Evolutionary conservation across 768 basidiomycete genomes (phyloP), one percentile per base, ranked within the genome.

Genomic region (Cyclocybe aegerita): DNA sequence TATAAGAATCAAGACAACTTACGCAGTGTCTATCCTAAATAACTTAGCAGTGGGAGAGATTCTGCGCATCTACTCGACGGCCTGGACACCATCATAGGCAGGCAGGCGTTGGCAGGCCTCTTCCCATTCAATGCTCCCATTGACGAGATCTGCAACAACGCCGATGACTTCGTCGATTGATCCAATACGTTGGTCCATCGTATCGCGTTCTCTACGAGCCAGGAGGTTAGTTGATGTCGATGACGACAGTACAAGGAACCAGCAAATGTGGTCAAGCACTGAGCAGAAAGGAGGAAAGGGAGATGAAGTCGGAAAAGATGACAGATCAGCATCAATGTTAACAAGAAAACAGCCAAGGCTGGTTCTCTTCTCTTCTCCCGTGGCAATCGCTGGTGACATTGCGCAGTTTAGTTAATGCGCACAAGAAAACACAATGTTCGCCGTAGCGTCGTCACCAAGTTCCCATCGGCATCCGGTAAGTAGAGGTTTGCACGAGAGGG

Each of bases 121-220:
- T 12, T 74, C 65, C 97, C 95, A 98, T 49, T 82, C 78, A 48
- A 91, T 75, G 8, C 65, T 76, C 14, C 90, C 93, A 54, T 84
- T 70, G 17, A 90, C 87, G 41, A 98, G 81, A 39, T 88, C 86
- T 43, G 79, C 81, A 52, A 98, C 85, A 45, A 88, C 82, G 49
- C 73, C 73, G 59, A 96, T 85, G 52, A 98, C 95, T 40, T 91
- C 85, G 71, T 98, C 94, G 55, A 96, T 85, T 42, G 79, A 63
- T 11, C 94, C 96, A 64, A 98, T 98, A 50, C 90, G 75, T 67
- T 98, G 97, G 50, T 87, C 81, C 41, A 89, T 98, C 42, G 94
- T 93, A 68, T 98, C 96, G 39, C 95, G 88, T 70, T 99, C 96
- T 52, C 93, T 93, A 58, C 49, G 54, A 30, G 51, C 23, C 23